Evolutionary conservation across 352 stramenopile species (phyloP), one percentile per base, ranked within the genome.

Genomic region (Phytophthora hibernalis): DNA sequence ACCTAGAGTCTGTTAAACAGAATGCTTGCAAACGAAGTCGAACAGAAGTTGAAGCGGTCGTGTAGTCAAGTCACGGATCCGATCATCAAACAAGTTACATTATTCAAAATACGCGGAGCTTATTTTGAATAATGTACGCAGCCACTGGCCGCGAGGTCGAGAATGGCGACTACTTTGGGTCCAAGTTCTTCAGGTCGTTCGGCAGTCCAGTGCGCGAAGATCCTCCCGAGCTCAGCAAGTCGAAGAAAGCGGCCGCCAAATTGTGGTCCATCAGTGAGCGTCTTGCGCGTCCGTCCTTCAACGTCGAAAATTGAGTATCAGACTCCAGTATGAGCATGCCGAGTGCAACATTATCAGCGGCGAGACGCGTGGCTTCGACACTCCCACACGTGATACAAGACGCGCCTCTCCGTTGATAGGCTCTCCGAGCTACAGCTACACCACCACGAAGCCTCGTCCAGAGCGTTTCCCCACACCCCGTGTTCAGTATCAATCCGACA

Each of bases 241-340:
- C 74, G 9, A 18, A 56, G 4, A 49, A 54, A n/a, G 61, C 71
- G n/a, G 69, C 61, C 7, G 42, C 37, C 18, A 79, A 72, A 28
- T 64, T 90, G 3, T 89, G 76, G 77, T 59, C 70, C 3, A 24
- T 76, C 10, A 87, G 82, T 22, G 82, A 87, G 35, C 42, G 49
- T 0, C 56, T 90, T 8, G 65, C 77, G n/a, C 72, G 65, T 24
- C 42, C 77, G 12, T 50, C 37, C 1, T 84, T 82, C 31, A 51
- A 62, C 20, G 62, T 74, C 18, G 42, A 59, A 3, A 62, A 70
- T 45, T 13, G 26, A 44, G 35, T 15, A 38, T 11, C 7, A 38
- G 31, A 38, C 31, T 10, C 13, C 10, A 15, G 31, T 20, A n/a
- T n/a, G n/a, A n/a, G n/a, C n/a, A n/a, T n/a, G n/a, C n/a, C n/a